A percentile compares a stretch with the other conserved stretches of the same genome.
Evolutionary conservation across 2,329 filamentous ascomycete genomes (phyloP).

Genomic region (Xylaria sp.): DNA sequence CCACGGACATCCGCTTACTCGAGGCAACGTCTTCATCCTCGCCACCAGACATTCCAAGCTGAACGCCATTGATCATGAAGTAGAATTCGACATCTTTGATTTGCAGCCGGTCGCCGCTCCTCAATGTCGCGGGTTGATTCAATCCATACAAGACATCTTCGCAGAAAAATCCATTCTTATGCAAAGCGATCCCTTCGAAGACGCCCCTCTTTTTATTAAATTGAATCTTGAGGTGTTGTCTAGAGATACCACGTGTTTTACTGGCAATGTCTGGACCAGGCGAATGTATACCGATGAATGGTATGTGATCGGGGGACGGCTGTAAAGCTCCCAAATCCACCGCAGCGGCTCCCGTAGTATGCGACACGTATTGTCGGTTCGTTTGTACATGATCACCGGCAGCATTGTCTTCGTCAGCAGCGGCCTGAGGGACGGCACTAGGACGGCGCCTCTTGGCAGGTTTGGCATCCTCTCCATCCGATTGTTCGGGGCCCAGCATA

Average conservation of each 20-base stretch:
- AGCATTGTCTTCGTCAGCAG: constrained; percentile 55
- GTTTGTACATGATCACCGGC: constrained; percentile 61
- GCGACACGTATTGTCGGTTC: constrained; percentile 69
- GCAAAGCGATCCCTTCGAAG: constrained; percentile 72
- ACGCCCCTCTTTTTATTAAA: constrained; percentile 72
- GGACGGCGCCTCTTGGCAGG: constrained; percentile 59
- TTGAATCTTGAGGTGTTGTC: constrained; percentile 77
- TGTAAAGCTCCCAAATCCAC: constrained; percentile 70
- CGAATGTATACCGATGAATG: constrained; percentile 78
- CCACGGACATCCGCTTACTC: constrained; percentile 63
- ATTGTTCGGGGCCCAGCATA: constrained; percentile 70
- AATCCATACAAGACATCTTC: constrained; percentile 66
- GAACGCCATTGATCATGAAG: constrained; percentile 75
- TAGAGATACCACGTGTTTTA: constrained; percentile 78
- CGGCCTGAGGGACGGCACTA: constrained; percentile 55
- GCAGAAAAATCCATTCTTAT: constrained; percentile 76
- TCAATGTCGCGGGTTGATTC: constrained; percentile 66
- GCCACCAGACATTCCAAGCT: constrained; percentile 66
- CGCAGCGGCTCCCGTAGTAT: constrained; percentile 68
- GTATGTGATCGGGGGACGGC: constrained; percentile 70
- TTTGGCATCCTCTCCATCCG: constrained; percentile 64
- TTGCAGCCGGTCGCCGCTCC: constrained; percentile 74
- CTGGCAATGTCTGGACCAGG: constrained; percentile 68
- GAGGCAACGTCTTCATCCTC: constrained; percentile 62
- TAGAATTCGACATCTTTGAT: constrained; percentile 76